phyloP scores from a whole-genome alignment of 2,329 filamentous ascomycete species.

The Colletotrichum tamarilloi region DNA sequence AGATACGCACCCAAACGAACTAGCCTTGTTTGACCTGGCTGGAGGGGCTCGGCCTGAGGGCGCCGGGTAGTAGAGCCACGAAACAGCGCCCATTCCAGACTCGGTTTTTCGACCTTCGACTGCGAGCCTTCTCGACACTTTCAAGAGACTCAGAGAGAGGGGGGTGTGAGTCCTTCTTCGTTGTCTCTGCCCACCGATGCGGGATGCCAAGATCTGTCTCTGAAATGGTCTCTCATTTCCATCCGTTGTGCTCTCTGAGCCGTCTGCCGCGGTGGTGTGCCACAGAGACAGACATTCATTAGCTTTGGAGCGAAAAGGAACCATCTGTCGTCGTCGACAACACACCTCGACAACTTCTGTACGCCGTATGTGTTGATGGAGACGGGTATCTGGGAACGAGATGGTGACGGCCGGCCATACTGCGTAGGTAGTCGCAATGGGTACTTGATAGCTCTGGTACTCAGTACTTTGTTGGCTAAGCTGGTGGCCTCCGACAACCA shows the following conservation, averaged over 20 bases:
- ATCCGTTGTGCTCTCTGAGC: conserved; percentile 22
- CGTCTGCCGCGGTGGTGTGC: conserved; percentile 28
- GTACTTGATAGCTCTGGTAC: neutral
- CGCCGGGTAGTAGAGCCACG: conserved; percentile 28
- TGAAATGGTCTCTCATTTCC: conserved; percentile 21
- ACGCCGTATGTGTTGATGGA: neutral
- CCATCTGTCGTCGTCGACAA: neutral
- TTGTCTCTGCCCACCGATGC: conserved; percentile 26
- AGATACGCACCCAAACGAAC: conserved; percentile 24
- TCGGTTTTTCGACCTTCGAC: neutral
- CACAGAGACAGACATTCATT: conserved; percentile 19
- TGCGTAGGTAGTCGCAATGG: neutral
- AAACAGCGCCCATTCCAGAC: conserved; percentile 27
- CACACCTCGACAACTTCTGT: neutral
- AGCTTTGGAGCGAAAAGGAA: neutral
- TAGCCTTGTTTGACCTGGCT: conserved; percentile 10
- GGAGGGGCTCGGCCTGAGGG: conserved; percentile 1
- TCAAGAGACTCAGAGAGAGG: neutral
- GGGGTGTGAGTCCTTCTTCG: neutral
- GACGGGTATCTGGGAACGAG: neutral
- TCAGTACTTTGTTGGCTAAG: neutral
- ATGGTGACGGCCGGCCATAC: neutral
- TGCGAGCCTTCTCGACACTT: neutral
- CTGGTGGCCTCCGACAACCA: conserved; percentile 19
- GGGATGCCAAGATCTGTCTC: conserved; percentile 30